Base-by-base conservation (phyloP, 768 basidiomycete genomes). In the Calvatia gigantea region DNA sequence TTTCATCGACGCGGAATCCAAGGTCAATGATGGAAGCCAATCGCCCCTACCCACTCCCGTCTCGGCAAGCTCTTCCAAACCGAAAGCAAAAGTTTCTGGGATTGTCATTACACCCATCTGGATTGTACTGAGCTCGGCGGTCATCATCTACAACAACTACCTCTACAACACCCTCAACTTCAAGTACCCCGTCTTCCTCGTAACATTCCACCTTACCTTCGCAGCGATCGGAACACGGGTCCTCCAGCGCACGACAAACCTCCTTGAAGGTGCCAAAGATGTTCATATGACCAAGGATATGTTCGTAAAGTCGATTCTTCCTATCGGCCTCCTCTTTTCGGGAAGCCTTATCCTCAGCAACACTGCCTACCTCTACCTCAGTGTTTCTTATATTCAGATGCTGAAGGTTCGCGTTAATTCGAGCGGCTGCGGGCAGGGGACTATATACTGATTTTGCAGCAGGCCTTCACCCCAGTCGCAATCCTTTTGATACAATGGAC, bases 141-240 rank as follows among this genome's bases (percentile, higher is more conserved):
- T 98, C 67, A 98, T 98, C 73, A 85, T 97, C 57, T 97, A 98
- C 83, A 97, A 97, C 82, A 96, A 94, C 70, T 86, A 86, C 67
- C 72, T 91, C 62, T 93, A 91, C 78, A 90, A 89, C 71, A 81
- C 80, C 42, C 83, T 89, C 65, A 71, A 85, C 58, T 97, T 97
- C 77, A 83, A 84, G 65, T 97, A 77, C 75, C 95, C 95, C 27
- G 93, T 97, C 60, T 96, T 95, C 72, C 81, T 94, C 43, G 93
- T 94, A 53, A 95, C 93, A 38, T 95, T 81, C 81, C 94, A 94
- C 69, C 84, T 91, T 60, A 72, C 73, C n/a, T 76, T 80, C 58
- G 86, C 87, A 51, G 83, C 93, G 1, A 77, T 94, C 46, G 93
- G 93, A n/a, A 94, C 93, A 0, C 86, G 94, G 23, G 71, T 95